Base-by-base conservation (phyloP, 306 rosid genomes). In the Dalbergia oliveri region DNA sequence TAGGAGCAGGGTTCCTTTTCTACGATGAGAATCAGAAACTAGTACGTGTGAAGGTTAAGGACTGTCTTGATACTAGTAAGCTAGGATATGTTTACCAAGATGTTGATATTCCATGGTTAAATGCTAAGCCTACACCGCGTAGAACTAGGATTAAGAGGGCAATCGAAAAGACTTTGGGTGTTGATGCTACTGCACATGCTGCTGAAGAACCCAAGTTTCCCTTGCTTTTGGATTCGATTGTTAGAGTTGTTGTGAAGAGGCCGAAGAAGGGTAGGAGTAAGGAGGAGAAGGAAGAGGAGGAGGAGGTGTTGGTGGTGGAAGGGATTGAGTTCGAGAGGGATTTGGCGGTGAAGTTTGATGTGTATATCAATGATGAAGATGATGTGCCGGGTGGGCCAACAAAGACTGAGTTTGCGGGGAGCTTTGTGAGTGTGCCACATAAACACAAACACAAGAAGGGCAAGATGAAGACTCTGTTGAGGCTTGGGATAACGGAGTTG, bases 371-470 rank as follows among this genome's bases (percentile, higher is more conserved):
- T 58, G 97, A 94, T 41, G 97, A 92, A 79, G 94, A 92, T 57
- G 97, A 88, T 14, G 66, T 1, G 53, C 72, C 19, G 67, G 4
- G 81, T 79, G 4, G 56, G 86, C 83, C 97, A 0, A 86, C 62
- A 4, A 82, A 89, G 47, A 87, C 90, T 0, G 98, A 94, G 84
- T 94, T 87, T 73, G 97, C 94, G 2, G 98, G 98, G 2, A 92
- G 98, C 69, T 94, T 89, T 82, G 94, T 94, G 78, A 94, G 37
- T 34, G 89, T 92, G 39, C 92, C 97, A 0, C 98, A 94, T 60
- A 72, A 70, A 35, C 89, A 86, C 21, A 75, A 75, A 49, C 84
- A 90, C 34, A 72, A 73, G 54, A 81, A 81, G 19, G 73, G 64
- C 73, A 88, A 76, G 31, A 54, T 62, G 0, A 73, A 23, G 3